These are phyloP conservation scores for Sporisorium scitamineum DNA, from an alignment of 1,284 basidiomycete species.

Conservation along the genomic window DNA sequence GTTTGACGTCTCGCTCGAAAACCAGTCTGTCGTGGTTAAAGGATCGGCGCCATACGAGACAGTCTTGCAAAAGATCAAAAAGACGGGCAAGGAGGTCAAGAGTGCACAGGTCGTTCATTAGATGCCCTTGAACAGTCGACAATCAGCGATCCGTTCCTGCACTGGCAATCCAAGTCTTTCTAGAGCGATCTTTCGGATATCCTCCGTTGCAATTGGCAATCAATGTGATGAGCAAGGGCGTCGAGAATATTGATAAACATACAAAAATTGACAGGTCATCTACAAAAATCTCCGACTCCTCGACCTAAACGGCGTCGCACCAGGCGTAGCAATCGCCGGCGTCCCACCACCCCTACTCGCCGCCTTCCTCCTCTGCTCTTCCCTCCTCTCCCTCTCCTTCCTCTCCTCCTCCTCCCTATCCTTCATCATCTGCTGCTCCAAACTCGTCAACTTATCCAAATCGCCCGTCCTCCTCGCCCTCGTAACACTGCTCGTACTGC, in stretches of 20 bases:
- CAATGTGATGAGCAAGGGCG: background rate
- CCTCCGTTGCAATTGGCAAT: background rate
- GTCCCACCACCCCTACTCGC: constrained; percentile 17
- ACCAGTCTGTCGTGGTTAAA: constrained; percentile 79
- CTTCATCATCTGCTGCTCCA: constrained; percentile 74
- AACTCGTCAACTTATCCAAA: constrained; percentile 86
- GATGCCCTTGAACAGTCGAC: background rate
- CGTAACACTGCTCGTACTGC: constrained; percentile 76
- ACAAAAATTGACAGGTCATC: background rate
- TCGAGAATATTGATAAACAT: too few species aligned
- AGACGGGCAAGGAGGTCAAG: constrained; percentile 84
- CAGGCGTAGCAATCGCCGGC: constrained; percentile 37
- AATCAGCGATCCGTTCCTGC: background rate
- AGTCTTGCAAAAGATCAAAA: constrained; percentile 80
- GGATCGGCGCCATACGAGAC: constrained; percentile 77
- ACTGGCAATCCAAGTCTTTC: background rate
- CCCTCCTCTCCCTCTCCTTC: constrained; percentile 21
- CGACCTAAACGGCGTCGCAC: constrained; percentile 37
- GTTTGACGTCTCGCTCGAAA: constrained; percentile 75
- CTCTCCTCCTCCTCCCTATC: constrained; percentile 37
- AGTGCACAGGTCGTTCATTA: constrained; percentile 42
- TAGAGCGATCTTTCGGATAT: background rate
- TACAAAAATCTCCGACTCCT: constrained; percentile 14
- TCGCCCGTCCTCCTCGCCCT: constrained; percentile 78
- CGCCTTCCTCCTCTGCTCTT: constrained; percentile 13